Evolutionary conservation across 192 early-diverging fungal species (phyloP).

Genomic region (Backusella circina): DNA sequence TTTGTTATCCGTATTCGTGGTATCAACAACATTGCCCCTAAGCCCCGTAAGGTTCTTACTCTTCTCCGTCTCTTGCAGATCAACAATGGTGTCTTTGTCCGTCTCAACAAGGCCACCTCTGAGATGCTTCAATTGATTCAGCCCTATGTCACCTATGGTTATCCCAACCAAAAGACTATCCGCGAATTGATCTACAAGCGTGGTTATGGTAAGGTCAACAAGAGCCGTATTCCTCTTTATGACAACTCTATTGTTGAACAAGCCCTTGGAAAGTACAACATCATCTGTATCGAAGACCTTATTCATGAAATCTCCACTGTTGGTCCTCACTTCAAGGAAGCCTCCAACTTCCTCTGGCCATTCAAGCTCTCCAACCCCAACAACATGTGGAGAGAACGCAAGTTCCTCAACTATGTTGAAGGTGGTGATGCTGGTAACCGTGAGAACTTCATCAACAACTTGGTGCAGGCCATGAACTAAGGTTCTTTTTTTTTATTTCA

Average conservation of each 20-base stretch:
- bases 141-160: slow-evolving; percentile 92
- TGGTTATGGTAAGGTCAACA: slow-evolving; percentile 97
- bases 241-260: slow-evolving; percentile 97
- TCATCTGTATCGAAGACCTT: slow-evolving; percentile 97
- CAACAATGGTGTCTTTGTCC: slow-evolving; percentile 97
- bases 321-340: slow-evolving; percentile 91
- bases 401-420: slow-evolving; percentile 94
- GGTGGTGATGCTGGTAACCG: slow-evolving; percentile 97
- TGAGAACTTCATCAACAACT: slow-evolving; percentile 93
- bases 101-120: slow-evolving; percentile 92
- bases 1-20: slow-evolving; percentile 99
- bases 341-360: slow-evolving; percentile 99
- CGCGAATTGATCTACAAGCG: slow-evolving; percentile 99
- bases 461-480: slow-evolving; percentile 96
- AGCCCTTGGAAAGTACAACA: slow-evolving; percentile 87
- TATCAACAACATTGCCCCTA: slow-evolving; percentile 99
- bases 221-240: slow-evolving; percentile 93
- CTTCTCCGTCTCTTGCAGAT: slow-evolving; percentile 98
- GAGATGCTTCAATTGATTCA: slow-evolving; percentile 97
- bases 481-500: not conserved
- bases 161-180: slow-evolving; percentile 97
- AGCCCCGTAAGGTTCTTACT: slow-evolving; percentile 99
- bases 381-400: slow-evolving; percentile 91
- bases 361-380: slow-evolving; percentile 98
- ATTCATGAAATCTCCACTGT: slow-evolving; percentile 99